Evolutionary conservation across 23 red algal genomes (phyloP).

Genomic region (Pyropia yezoensis): DNA sequence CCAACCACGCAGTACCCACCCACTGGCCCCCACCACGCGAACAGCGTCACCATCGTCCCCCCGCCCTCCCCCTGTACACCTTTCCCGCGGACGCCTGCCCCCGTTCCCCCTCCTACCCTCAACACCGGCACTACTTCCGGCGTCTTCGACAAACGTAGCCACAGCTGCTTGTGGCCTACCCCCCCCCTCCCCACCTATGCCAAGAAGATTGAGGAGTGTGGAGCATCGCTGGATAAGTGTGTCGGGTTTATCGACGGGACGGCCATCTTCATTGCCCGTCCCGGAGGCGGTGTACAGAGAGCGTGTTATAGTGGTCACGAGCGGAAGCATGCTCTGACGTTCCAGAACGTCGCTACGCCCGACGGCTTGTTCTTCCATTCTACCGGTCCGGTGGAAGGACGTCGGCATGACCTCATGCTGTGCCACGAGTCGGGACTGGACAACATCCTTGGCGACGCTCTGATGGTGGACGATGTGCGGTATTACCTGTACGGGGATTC

Average conservation of each 20-base stretch:
- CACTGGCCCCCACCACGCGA: no score
- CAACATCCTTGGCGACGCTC: background rate
- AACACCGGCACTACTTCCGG: no score
- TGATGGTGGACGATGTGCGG: background rate
- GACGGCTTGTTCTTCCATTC: slow-evolving; percentile 16
- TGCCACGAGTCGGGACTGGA: slow-evolving; percentile 1
- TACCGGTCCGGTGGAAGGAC: slow-evolving; percentile 6
- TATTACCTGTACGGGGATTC: slow-evolving; percentile 13
- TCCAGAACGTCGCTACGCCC: slow-evolving; percentile 16
- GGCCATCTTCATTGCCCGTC: slow-evolving; percentile 5
- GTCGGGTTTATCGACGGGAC: slow-evolving; percentile 25
- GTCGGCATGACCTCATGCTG: slow-evolving; percentile 19
- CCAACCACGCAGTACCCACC: no score
- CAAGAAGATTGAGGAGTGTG: background rate
- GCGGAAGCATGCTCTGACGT: slow-evolving; percentile 15
- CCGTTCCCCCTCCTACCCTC: no score
- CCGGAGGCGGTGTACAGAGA: background rate
- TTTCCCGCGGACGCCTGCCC: no score
- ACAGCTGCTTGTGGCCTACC: no score
- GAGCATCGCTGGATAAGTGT: slow-evolving; percentile 24
- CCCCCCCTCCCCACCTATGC: no score
- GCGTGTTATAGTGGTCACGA: slow-evolving; percentile 12
- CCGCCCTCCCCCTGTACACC: no score
- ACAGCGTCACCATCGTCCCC: no score
- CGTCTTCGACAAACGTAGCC: no score